phyloP scores from a whole-genome alignment of 495 filamentous ascomycete genomes.

The Neurospora pannonica region DNA sequence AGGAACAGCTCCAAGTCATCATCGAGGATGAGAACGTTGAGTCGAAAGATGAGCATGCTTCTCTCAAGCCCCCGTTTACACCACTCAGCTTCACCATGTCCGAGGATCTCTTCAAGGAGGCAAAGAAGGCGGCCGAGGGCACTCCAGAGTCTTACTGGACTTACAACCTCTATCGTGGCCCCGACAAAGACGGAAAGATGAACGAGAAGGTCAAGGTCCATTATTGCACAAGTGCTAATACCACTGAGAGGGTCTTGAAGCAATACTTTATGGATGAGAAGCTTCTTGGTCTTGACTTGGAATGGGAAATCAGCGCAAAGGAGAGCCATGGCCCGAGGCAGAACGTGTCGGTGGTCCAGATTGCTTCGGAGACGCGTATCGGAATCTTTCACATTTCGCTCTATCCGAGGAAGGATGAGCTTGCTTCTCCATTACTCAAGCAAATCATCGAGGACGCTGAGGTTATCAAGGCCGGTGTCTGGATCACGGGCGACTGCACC shows the following conservation, averaged over 20 bases:
- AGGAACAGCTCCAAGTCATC: not conserved
- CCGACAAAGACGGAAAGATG: constrained; percentile 20
- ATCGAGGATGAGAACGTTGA: not conserved
- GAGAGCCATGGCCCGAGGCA: constrained; percentile 39
- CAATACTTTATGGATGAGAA: constrained; percentile 59
- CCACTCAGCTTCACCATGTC: constrained; percentile 36
- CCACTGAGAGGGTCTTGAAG: constrained; percentile 53
- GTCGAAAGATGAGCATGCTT: constrained; percentile 4
- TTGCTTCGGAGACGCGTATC: constrained; percentile 71
- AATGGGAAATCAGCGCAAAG: constrained; percentile 57
- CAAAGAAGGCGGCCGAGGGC: constrained; percentile 29
- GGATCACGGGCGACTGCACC: constrained; percentile 62
- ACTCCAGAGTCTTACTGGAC: constrained; percentile 53
- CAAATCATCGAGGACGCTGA: constrained; percentile 59
- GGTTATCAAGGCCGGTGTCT: constrained; percentile 71
- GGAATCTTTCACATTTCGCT: constrained; percentile 70
- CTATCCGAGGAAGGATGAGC: constrained; percentile 43
- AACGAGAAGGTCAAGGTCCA: constrained; percentile 50
- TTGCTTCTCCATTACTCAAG: constrained; percentile 62
- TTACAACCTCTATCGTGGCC: constrained; percentile 51
- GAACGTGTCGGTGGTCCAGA: constrained; percentile 70
- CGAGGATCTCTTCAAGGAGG: constrained; percentile 32
- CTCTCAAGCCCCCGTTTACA: constrained; percentile 22
- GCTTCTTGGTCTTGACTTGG: constrained; percentile 76
- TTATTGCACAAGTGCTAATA: constrained; percentile 60